Evolutionary conservation across 1,284 basidiomycete genomes (phyloP).

Genomic region (Puccinia novopanici): DNA sequence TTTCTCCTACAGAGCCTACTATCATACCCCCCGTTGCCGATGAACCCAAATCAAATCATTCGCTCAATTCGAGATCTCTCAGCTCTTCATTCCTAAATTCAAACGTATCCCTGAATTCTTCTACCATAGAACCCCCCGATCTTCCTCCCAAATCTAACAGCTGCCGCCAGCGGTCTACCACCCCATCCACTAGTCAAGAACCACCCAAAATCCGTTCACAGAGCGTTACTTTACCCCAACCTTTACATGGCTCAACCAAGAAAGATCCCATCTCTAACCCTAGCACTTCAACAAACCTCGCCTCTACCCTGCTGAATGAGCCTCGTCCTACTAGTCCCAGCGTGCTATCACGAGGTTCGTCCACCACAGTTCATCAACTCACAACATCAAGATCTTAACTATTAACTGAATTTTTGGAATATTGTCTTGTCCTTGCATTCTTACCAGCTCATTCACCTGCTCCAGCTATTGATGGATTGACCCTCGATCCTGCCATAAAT

Average conservation of each 20-base stretch:
- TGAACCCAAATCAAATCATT: not conserved
- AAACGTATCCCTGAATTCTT: not conserved
- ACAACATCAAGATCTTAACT: not conserved
- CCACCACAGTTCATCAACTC: not conserved
- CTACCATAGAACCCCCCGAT: not conserved
- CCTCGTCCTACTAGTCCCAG: slow-evolving; percentile 14
- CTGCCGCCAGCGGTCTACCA: slow-evolving; percentile 21
- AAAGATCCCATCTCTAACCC: not conserved
- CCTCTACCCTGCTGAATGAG: slow-evolving; percentile 5
- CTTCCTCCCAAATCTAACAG: slow-evolving; percentile 18
- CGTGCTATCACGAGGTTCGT: slow-evolving; percentile 17
- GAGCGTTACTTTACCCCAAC: slow-evolving; percentile 20
- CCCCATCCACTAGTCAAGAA: slow-evolving; percentile 8
- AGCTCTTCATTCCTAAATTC: slow-evolving; percentile 1
- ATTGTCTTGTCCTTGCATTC: not conserved
- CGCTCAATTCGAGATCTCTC: not conserved
- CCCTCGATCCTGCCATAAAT: slow-evolving; percentile 2
- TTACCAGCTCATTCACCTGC: slow-evolving; percentile 20
- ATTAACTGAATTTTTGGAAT: not conserved
- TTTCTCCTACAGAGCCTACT: slow-evolving; percentile 1
- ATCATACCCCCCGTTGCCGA: slow-evolving; percentile 14
- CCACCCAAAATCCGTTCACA: slow-evolving; percentile 14
- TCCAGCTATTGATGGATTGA: not conserved
- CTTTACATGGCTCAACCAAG: not conserved
- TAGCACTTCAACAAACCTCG: not conserved